Percentiles rank a stretch among this genome's conserved stretches.
Conservation (phyloP, 345 rosid genomes). For the Bruguiera parviflora region DNA sequence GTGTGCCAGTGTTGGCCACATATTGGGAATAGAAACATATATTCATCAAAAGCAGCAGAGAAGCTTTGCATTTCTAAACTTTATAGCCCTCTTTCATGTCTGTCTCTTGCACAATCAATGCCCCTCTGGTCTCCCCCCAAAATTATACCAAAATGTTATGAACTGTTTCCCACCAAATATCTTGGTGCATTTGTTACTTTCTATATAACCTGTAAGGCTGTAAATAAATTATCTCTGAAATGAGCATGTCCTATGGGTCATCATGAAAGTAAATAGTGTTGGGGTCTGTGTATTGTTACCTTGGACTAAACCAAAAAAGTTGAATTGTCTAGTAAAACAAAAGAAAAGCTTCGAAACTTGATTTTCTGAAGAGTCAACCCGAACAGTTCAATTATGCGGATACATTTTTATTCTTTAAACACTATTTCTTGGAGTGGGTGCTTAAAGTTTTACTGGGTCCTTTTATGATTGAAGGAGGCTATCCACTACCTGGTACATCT, state of each 20-base stretch:
- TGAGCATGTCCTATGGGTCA: neutral
- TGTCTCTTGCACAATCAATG: too few species aligned
- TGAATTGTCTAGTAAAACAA: neutral
- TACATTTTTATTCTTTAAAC: neutral
- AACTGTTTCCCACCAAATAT: neutral
- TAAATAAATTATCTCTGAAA: neutral
- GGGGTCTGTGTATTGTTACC: neutral
- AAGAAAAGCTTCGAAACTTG: neutral
- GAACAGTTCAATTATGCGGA: neutral
- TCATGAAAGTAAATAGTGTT: neutral
- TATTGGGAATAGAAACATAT: constrained; percentile 10
- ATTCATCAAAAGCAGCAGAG: constrained; percentile 11
- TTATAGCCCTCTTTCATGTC: neutral
- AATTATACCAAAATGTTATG: too few species aligned
- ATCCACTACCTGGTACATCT: too few species aligned
- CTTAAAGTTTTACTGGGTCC: too few species aligned
- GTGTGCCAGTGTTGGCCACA: neutral
- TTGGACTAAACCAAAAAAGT: neutral
- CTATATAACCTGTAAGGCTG: neutral
- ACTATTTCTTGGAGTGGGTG: too few species aligned
- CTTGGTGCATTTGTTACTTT: neutral
- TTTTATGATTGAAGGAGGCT: too few species aligned
- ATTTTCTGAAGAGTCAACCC: neutral
- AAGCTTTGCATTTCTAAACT: constrained; percentile 12
- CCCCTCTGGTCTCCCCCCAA: too few species aligned